Percentiles rank a stretch among this genome's conserved stretches.
Conservation (phyloP, 1,284 basidiomycete genomes). For the Stereum hirsutum region DNA sequence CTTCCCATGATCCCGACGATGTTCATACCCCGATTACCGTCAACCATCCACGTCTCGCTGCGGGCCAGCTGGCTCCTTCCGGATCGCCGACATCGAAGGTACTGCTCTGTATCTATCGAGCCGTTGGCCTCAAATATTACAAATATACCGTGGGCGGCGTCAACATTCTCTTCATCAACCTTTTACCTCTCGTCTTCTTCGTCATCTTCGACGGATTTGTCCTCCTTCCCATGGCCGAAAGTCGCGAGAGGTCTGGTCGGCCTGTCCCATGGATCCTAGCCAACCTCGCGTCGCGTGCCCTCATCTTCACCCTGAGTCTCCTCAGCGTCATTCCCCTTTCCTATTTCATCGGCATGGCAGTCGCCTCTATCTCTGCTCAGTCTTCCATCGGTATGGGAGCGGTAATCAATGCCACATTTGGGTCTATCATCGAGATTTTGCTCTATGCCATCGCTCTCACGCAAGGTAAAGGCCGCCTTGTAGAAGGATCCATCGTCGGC, state of each 20-base stretch:
- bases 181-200: slow-evolving; percentile 90
- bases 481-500: slow-evolving; percentile 96
- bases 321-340: slow-evolving; percentile 94
- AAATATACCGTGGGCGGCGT: slow-evolving; percentile 99
- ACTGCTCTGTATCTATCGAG: slow-evolving; percentile 91
- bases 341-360: slow-evolving; percentile 99
- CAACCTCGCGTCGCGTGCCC: slow-evolving; percentile 63
- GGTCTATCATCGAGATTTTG: slow-evolving; percentile 96
- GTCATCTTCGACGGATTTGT: slow-evolving; percentile 92
- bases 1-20: slow-evolving; percentile 14
- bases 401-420: slow-evolving; percentile 99
- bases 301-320: slow-evolving; percentile 84
- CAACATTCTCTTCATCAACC: slow-evolving; percentile 98
- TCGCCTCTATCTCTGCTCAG: slow-evolving; percentile 96
- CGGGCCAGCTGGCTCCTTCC: slow-evolving; percentile 68
- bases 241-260: slow-evolving; percentile 36
- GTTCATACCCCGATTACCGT: slow-evolving; percentile 35
- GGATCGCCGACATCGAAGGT: slow-evolving; percentile 76
- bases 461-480: slow-evolving; percentile 85
- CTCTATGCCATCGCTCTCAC: slow-evolving; percentile 88
- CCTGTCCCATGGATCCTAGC: slow-evolving; percentile 62
- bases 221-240: slow-evolving; percentile 66
- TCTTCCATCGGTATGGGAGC: slow-evolving; percentile 99
- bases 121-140: slow-evolving; percentile 90
- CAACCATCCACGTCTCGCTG: slow-evolving; percentile 45